Conservation (phyloP, 257 asterid genomes). For the Cynanchum wilfordii region DNA sequence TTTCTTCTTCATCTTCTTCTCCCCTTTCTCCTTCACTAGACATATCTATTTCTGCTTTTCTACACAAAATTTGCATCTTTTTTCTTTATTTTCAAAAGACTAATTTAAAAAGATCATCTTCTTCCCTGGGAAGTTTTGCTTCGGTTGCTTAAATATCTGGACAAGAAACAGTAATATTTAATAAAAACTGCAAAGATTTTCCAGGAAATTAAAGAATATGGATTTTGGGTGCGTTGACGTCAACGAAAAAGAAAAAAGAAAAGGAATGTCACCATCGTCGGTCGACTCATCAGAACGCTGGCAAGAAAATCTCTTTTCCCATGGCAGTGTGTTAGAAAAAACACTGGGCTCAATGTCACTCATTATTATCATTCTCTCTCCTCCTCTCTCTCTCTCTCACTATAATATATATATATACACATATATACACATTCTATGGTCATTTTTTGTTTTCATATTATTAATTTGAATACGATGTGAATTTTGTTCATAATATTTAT, state of each 20-base stretch:
- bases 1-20: slow-evolving; percentile 17
- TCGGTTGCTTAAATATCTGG: slow-evolving; percentile 12
- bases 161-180: background rate
- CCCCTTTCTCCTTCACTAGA: background rate
- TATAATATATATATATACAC: background rate
- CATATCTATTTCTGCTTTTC: background rate
- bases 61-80: background rate
- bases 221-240: slow-evolving; percentile 8
- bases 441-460: background rate
- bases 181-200: background rate
- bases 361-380: background rate
- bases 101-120: background rate
- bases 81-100: no score
- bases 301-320: background rate
- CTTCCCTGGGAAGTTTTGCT: slow-evolving; percentile 1
- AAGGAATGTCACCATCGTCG: slow-evolving; percentile 12
- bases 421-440: background rate
- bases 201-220: background rate
- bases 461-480: no score
- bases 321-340: background rate
- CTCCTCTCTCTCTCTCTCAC: background rate
- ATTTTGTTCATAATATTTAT: no score
- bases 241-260: background rate
- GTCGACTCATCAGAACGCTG: slow-evolving; percentile 14
- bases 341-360: slow-evolving; percentile 13